These are phyloP conservation scores for Lodderomyces pseudojiufengensis DNA, from an alignment of 1,139 yeast species.

Conservation along the genomic window DNA sequence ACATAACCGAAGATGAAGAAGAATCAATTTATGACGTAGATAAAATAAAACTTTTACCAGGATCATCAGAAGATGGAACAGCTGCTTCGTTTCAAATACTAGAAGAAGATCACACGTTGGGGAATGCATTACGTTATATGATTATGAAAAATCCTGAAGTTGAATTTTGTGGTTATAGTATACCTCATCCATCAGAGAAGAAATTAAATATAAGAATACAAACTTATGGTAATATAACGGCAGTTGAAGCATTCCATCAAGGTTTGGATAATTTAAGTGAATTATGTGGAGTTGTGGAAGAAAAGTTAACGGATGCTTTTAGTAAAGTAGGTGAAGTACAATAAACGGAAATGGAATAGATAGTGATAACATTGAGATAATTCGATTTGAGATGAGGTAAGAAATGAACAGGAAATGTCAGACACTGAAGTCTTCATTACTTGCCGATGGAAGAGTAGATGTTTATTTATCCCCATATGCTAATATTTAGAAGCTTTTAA, in stretches of 20 bases:
- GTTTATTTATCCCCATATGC: too few relatives aligned
- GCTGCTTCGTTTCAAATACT: conserved; percentile 91
- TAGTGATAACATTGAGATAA: too few relatives aligned
- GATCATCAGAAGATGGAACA: conserved; percentile 91
- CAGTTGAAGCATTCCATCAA: conserved; percentile 88
- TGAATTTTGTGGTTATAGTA: conserved; percentile 96
- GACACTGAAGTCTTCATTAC: too few relatives aligned
- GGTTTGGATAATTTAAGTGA: conserved; percentile 85
- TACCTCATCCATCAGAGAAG: conserved; percentile 97
- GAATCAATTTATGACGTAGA: conserved; percentile 47
- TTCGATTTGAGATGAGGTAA: conserved; percentile 4
- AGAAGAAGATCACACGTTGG: conserved; percentile 94
- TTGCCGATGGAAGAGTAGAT: too few relatives aligned
- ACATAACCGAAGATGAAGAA: conserved; percentile 13
- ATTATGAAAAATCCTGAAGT: conserved; percentile 98
- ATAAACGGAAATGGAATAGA: too few relatives aligned
- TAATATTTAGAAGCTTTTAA: too few relatives aligned
- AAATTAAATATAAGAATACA: conserved; percentile 88
- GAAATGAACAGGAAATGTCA: too few relatives aligned
- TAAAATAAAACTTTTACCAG: conserved; percentile 66
- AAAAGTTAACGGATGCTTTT: conserved; percentile 40
- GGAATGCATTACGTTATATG: conserved; percentile 87
- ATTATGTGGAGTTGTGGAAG: conserved; percentile 80
- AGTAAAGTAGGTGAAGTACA: too few relatives aligned
- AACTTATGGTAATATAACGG: conserved; percentile 85